Evolutionary conservation across 192 early-diverging fungal genomes (phyloP).

Genomic region (Radiomyces spectabilis): DNA sequence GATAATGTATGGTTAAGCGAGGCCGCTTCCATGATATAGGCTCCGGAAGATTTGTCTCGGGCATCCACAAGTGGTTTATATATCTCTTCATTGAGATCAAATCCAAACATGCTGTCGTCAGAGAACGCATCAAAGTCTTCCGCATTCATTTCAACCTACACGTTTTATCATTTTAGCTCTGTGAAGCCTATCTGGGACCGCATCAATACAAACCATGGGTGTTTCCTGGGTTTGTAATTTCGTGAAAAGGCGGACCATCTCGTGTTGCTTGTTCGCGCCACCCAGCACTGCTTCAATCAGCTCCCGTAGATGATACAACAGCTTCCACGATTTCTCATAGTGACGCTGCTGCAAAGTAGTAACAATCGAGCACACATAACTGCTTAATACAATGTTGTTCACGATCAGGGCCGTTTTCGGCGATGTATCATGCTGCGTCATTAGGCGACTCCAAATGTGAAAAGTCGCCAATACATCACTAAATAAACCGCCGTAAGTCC

Average conservation of each 20-base stretch:
- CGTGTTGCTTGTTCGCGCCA: no score
- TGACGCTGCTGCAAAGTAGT: slow-evolving; percentile 17
- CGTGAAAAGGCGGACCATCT: no score
- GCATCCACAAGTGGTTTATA: slow-evolving; percentile 12
- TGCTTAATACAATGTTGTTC: no score
- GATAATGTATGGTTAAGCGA: slow-evolving; percentile 23
- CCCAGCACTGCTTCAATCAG: no score
- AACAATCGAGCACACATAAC: slow-evolving; percentile 16
- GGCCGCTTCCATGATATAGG: slow-evolving; percentile 24
- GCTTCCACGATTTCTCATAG: slow-evolving; percentile 29
- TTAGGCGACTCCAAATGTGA: slow-evolving; percentile 8
- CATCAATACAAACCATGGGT: no score
- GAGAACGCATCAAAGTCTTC: slow-evolving; percentile 29
- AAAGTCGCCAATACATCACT: slow-evolving; percentile 20
- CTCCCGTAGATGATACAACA: slow-evolving; percentile 9
- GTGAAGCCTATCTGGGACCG: no score
- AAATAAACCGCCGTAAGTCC: not conserved
- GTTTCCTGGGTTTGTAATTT: no score
- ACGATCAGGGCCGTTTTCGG: not conserved
- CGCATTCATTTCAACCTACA: slow-evolving; percentile 27
- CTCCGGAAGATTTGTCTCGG: slow-evolving; percentile 6
- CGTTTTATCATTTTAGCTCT: no score
- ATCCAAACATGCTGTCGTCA: slow-evolving; percentile 24
- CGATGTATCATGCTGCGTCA: not conserved
- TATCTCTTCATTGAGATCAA: slow-evolving; percentile 26